phyloP scores from a whole-genome alignment of 2,329 filamentous ascomycete genomes.

The Clarireedia homoeocarpa region DNA sequence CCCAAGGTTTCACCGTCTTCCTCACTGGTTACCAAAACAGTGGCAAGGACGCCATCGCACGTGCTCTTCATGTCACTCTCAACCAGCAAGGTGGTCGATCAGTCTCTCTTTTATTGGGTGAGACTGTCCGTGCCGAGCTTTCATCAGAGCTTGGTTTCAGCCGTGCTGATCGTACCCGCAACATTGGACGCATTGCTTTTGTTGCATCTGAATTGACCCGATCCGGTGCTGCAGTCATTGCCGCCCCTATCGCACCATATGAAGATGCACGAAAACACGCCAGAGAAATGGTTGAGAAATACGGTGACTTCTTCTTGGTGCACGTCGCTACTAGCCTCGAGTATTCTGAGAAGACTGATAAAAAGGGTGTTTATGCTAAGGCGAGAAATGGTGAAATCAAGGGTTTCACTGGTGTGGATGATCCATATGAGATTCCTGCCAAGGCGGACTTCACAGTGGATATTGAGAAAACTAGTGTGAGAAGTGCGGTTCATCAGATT shows the following conservation, averaged over 20 bases:
- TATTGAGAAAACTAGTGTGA: constrained; percentile 75
- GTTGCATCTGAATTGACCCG: constrained; percentile 92
- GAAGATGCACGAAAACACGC: constrained; percentile 70
- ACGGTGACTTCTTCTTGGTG: constrained; percentile 86
- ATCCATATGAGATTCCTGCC: constrained; percentile 81
- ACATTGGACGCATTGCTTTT: constrained; percentile 94
- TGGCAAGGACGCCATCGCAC: constrained; percentile 93
- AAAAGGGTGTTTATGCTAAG: constrained; percentile 77
- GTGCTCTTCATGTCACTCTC: constrained; percentile 90
- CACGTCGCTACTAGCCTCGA: constrained; percentile 92
- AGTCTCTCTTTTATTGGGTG: constrained; percentile 88
- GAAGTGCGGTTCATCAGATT: constrained; percentile 95
- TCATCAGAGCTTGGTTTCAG: constrained; percentile 94
- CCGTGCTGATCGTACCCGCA: constrained; percentile 83
- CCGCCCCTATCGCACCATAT: constrained; percentile 91
- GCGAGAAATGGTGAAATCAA: constrained; percentile 87
- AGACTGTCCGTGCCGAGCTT: constrained; percentile 89
- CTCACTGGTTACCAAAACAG: constrained; percentile 94
- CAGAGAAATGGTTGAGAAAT: constrained; percentile 77
- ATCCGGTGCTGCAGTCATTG: constrained; percentile 89
- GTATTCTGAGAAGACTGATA: constrained; percentile 91
- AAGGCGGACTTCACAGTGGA: constrained; percentile 84
- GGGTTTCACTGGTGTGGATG: constrained; percentile 96
- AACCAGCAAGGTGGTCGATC: constrained; percentile 97
- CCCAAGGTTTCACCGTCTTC: constrained; percentile 98